Evolutionary conservation across 371 early-diverging fungal genomes (phyloP), one percentile per base, ranked within the genome.

Genomic region (Haplosporangium sp.): DNA sequence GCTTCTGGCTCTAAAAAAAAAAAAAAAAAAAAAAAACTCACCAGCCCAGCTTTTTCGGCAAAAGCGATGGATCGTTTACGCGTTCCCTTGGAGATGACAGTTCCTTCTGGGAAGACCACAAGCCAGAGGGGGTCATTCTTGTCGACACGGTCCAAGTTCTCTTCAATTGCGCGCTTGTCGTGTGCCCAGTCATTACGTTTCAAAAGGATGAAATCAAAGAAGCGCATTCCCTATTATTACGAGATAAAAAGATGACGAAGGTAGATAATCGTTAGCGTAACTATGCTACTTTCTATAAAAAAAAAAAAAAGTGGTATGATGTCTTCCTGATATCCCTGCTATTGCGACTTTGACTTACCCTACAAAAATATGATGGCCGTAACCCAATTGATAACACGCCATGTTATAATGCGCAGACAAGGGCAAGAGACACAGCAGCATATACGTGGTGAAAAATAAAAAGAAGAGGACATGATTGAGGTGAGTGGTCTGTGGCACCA

Each of bases 71-170:
- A 88, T 14, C 82, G 80, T 55, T 77, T 63, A 12, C 90, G 85
- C 1, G 86, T 86, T 14, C 80, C 65, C 36, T 85, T 83, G 7
- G 89, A 87, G 46, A 88, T 83, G n/a, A 89, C 85, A 42, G 96
- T 96, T 64, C 97, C 97, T 82, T 97, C 97, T 1, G 97, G 97
- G 81, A 95, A 97, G 29, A 97, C 83, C 37, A 96, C 84, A 29
- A 96, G 86, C 96, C 96, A 96, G 62, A 92, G 82, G 36, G 93
- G 94, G 20, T 85, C 77, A 37, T 69, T 66, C 64, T 63, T 80
- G 52, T 69, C 67, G 2, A 84, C 63, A 5, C 74, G 72, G 20
- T 80, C 62, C 13, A 90, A 58, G 51, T 83, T 83, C 1, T 72
- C 62, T n/a, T 84, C 58, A 77, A 92, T 85, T 18, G 83, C 84